A percentile compares a stretch with the other conserved stretches of the same genome.
Evolutionary conservation across 2,329 filamentous ascomycete genomes (phyloP).

Genomic region (Botryotinia convoluta): DNA sequence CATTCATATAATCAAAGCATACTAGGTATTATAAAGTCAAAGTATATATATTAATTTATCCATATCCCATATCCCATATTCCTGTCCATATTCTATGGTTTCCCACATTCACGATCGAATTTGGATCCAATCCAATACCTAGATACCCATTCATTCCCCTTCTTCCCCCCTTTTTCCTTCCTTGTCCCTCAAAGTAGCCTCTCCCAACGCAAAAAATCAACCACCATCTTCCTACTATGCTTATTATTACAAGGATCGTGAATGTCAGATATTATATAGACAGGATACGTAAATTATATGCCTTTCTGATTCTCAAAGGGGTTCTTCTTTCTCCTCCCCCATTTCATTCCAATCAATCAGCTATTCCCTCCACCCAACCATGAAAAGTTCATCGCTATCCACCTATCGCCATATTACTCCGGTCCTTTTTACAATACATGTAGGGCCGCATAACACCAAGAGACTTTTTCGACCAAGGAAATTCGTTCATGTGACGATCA

Average conservation of each 20-base stretch:
- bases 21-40: neutral
- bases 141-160: neutral
- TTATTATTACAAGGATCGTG: slow-evolving; percentile 15
- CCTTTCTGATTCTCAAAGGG: neutral
- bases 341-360: neutral
- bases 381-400: slow-evolving; percentile 6
- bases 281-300: slow-evolving; percentile 17
- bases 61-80: slow-evolving; percentile 1
- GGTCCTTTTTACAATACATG: slow-evolving; percentile 18
- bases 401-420: slow-evolving; percentile 18
- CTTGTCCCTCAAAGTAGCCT: neutral
- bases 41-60: slow-evolving; percentile 8
- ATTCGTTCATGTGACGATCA: slow-evolving; percentile 20
- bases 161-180: neutral
- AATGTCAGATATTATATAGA: slow-evolving; percentile 18
- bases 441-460: slow-evolving; percentile 18
- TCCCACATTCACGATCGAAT: neutral
- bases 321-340: neutral
- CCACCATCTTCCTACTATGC: neutral
- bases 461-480: slow-evolving; percentile 21
- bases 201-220: neutral
- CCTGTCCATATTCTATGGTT: neutral
- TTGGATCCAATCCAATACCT: neutral
- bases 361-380: neutral
- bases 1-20: neutral